Evolutionary conservation across 2,329 filamentous ascomycete species (phyloP).

Genomic region (Ophiostoma australiae): DNA sequence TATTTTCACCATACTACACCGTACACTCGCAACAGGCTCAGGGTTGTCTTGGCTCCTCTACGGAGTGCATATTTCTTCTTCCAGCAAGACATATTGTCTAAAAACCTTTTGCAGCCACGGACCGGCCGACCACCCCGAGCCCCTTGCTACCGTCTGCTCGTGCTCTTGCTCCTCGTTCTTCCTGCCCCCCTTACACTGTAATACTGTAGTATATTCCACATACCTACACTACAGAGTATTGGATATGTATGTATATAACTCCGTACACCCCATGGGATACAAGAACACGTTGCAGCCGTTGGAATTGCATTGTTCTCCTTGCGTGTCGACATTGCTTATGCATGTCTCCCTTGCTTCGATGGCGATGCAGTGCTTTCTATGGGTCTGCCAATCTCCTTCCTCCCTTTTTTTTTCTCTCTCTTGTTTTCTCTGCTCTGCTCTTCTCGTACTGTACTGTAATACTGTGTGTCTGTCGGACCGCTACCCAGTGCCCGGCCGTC

Average conservation of each 20-base stretch:
- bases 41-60: not conserved
- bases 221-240: not conserved
- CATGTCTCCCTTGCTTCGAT: not conserved
- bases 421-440: not conserved
- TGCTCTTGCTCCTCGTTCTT: not conserved
- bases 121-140: constrained; percentile 7
- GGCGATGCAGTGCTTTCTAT: not conserved
- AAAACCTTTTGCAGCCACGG: not conserved
- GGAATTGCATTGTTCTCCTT: constrained; percentile 10
- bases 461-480: not conserved
- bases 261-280: not conserved
- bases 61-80: not conserved
- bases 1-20: too few relatives aligned
- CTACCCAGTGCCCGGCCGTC: not conserved
- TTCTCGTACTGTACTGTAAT: not conserved
- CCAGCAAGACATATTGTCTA: not conserved
- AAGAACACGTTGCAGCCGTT: constrained; percentile 8
- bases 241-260: too few relatives aligned
- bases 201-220: not conserved
- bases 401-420: not conserved
- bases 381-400: not conserved
- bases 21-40: not conserved
- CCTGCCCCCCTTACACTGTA: not conserved
- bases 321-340: constrained; percentile 1
- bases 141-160: not conserved